Evolutionary conservation across 2,329 filamentous ascomycete species (phyloP), one percentile per base, ranked within the genome.

Genomic region (Blastomyces percursus): DNA sequence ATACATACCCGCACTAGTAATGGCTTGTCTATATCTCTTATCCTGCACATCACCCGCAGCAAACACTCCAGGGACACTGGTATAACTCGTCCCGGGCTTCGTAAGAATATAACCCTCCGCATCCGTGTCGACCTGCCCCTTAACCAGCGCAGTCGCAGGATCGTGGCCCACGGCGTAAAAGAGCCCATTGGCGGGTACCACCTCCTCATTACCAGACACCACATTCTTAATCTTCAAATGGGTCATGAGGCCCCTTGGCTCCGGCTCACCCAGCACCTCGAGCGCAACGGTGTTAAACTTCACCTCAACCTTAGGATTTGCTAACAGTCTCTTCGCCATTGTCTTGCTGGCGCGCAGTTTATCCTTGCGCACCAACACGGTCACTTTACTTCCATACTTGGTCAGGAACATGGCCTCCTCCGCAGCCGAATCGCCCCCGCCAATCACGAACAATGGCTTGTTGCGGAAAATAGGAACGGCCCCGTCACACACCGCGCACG

Each of bases 141-240:
- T 95, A 78, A 99, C 88, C 50, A 99, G 82, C n/a, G 78, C 72
- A 0, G 91, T 97, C 58, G 94, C 95, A 14, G 94, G 94, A 74
- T 96, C 93, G 78, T 99, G 94, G 30, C 94, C 94, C 61, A 99
- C 88, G 71, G 95, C 94, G 77, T 99, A 99, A 79, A 99, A 99
- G 30, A 99, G 82, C 35, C 94, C 94, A 76, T 89, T 96, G 59
- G 93, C 93, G 69, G 91, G 86, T 58, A 96, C 80, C n/a, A 87
- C 87, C 81, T 96, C 89, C 75, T 89, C 84, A 74, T 86, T 78
- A 65, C 90, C 91, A 27, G 86, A 89, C 70, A 82, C 78, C 64
- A 85, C 86, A 78, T 97, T 85, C 82, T 89, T 90, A 74, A 99
- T 82, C 61, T 89, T 85, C 68, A 99, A 79, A 72, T 91, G 87